Evolutionary conservation across 1,139 yeast species (phyloP).

Genomic region (Taphrina deformans): DNA sequence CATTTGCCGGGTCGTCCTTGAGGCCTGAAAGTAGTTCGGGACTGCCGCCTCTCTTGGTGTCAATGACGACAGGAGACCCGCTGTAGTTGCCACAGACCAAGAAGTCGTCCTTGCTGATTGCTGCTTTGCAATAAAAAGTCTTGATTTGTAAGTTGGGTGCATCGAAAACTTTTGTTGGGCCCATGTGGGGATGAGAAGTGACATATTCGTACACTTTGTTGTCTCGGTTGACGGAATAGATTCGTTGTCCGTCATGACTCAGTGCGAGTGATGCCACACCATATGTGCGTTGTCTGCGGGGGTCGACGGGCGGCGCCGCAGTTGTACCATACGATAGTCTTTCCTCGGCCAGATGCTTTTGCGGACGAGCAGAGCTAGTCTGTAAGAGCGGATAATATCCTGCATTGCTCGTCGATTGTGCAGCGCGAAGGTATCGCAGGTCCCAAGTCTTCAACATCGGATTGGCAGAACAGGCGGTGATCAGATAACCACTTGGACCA

Average conservation of each 20-base stretch:
- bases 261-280: conserved; percentile 15
- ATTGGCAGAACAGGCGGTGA: conserved; percentile 28
- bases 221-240: conserved; percentile 23
- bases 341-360: neutral
- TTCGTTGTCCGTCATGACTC: conserved; percentile 5
- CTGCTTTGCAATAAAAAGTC: conserved; percentile 12
- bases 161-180: neutral
- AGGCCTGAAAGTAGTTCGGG: neutral
- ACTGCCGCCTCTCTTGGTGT: neutral
- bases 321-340: conserved; percentile 5
- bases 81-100: conserved; percentile 22
- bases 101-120: conserved; percentile 19
- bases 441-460: conserved; percentile 33
- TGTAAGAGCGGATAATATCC: neutral
- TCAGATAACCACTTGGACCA: conserved; percentile 7
- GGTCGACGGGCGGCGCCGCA: neutral
- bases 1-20: neutral
- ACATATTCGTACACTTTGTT: conserved; percentile 10
- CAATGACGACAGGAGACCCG: conserved; percentile 18
- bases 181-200: neutral
- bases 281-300: neutral
- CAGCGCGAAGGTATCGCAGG: conserved; percentile 11
- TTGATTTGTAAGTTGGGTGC: conserved; percentile 11
- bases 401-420: neutral
- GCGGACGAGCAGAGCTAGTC: neutral